Base-by-base conservation (phyloP, 805 yeast genomes). In the Danielia reshetovae region DNA sequence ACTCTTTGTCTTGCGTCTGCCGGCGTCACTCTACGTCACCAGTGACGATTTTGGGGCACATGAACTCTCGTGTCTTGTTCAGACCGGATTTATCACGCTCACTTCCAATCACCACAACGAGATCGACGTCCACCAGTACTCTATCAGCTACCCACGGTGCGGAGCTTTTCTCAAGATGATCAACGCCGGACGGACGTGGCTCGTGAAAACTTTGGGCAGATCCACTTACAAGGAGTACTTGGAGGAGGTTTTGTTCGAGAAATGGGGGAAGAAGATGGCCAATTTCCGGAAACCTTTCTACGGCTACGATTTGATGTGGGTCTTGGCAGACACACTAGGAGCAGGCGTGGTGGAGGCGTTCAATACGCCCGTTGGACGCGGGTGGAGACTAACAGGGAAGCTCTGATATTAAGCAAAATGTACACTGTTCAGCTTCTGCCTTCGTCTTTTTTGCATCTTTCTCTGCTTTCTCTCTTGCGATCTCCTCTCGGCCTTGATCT, bases 381-480 rank as follows among this genome's bases (percentile, higher is more conserved):
- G 81, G 2, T 74, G 81, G 81, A 65, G 68, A 48, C 55, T 74
- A 30, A 67, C 80, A 7, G 77, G 79, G 2, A 72, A 71, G 38
- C 55, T 61, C 14, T 65, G 46, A 46, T 17, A 13, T 7, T 9
- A 19, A 9, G 23, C 8, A n/a, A n/a, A n/a, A n/a, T n/a, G n/a
- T n/a, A n/a, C n/a, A n/a, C n/a, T n/a, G n/a, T 51, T 47, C 60
- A 48, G 55, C 52, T 47, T 59, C 61, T 24, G 60, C 53, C 49
- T 70, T 78, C 61, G 81, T 81, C 61, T 76, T 79, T 73, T 79
- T 62, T 67, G 72, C 55, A 65, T 64, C 63, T 85, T 85, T 67
- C 87, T 79, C 56, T 81, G 85, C 60, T 79, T 86, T 69, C 81
- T 86, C 49, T 85, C 95, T 46, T 70, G 69, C 59, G 82, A 86